Evolutionary conservation across 2,329 filamentous ascomycete species (phyloP).

Genomic region (Dryadomyces quercivorus): DNA sequence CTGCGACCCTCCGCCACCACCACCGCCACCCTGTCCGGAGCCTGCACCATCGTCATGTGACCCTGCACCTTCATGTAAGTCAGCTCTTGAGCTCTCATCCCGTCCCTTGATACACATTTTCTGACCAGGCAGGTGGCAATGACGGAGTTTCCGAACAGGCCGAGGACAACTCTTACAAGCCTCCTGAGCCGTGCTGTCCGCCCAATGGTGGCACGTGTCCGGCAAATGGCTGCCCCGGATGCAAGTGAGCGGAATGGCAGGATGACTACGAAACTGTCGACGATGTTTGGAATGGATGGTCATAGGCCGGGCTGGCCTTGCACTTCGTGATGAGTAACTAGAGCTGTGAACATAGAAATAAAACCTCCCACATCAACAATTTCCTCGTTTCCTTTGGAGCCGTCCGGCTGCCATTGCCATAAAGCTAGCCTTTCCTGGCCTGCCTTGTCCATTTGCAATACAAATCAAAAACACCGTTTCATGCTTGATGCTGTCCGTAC

Average conservation of each 20-base stretch:
- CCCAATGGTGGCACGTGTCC: not conserved
- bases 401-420: too few species aligned
- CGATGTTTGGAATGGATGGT: too few species aligned
- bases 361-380: not conserved
- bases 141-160: not conserved
- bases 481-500: not conserved
- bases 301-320: too few species aligned
- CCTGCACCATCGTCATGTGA: not conserved
- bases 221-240: not conserved
- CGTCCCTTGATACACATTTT: not conserved
- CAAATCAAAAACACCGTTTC: not conserved
- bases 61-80: not conserved
- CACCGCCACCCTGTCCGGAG: not conserved
- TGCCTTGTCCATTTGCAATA: not conserved
- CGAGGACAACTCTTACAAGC: not conserved
- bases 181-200: not conserved
- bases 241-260: not conserved
- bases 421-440: not conserved
- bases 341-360: not conserved
- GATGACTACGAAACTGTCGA: too few species aligned
- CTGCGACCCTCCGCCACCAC: not conserved
- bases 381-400: too few species aligned
- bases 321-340: too few species aligned
- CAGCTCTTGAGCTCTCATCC: not conserved
- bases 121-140: not conserved